Evolutionary conservation across 2,329 filamentous ascomycete species (phyloP), one percentile per base, ranked within the genome.

Genomic region (Drechslera avenae): DNA sequence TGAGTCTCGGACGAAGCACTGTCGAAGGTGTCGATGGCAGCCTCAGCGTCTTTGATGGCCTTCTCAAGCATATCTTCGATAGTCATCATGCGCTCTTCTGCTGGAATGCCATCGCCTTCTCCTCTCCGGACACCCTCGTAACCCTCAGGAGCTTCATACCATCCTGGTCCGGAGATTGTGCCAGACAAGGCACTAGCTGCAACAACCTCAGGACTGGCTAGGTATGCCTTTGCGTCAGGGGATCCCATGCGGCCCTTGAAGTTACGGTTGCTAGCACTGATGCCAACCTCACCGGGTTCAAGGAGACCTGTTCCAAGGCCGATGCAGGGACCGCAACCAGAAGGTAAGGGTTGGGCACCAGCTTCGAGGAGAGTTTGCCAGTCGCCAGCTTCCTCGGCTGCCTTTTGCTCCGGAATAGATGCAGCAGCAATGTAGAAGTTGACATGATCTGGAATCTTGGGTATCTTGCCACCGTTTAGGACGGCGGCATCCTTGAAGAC

Each of bases 241-340:
- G 83, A 87, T 3, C 92, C 92, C 89, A 97, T 95, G 2, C 92
- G 85, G 0, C 91, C 92, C 74, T 92, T 91, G 79, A 92, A 97
- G 73, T 96, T 96, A 9, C 92, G 81, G 78, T 97, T 97, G 43
- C 81, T 86, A 0, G 91, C 90, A 54, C 82, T 86, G 61, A 97
- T 92, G 17, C 91, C 91, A 8, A 91, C 86, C 75, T 97, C 91
- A n/a, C 89, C 90, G 2, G 84, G 81, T 71, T 97, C 87, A 1
- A 96, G 81, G 0, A 96, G 79, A 31, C 92, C 92, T 0, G 81
- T 84, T 7, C 88, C 90, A 0, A 96, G 81, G 6, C 92, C 92
- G 55, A 97, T 97, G 67, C 93, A 97, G 0, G 89, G 87, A 0
- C 86, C 91, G 59, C 92, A 97, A 0, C 88, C 88, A 6, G 89